Conservation (phyloP, 306 rosid genomes). For the Pterocarpus santalinus region DNA sequence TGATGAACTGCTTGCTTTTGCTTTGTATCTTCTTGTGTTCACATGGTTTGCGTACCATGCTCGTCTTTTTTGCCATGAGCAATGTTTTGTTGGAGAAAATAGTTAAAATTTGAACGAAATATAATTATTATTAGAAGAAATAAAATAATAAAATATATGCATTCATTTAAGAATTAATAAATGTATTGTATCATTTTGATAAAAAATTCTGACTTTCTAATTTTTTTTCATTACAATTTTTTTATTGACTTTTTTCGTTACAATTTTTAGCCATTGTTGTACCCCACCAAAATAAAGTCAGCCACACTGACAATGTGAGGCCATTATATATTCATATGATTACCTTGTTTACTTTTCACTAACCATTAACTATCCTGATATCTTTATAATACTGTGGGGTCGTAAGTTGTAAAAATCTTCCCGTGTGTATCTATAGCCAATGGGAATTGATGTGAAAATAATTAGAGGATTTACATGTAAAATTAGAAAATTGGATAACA, state of each 20-base stretch:
- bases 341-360: neutral
- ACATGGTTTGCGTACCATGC: conserved; percentile 47
- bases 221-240: no score
- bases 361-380: neutral
- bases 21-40: conserved; percentile 53
- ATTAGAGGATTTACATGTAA: no score
- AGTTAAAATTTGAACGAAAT: no score
- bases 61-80: conserved; percentile 20
- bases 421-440: no score
- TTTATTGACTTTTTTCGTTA: no score
- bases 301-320: conserved; percentile 29
- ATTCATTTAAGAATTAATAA: no score
- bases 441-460: no score
- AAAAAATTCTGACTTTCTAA: no score
- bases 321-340: conserved; percentile 12
- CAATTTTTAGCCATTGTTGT: conserved; percentile 43
- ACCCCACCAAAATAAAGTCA: conserved; percentile 32
- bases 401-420: neutral
- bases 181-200: no score
- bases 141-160: no score
- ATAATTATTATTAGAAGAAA: no score
- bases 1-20: conserved; percentile 11
- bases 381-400: neutral
- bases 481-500: no score
- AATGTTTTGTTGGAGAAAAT: neutral